These are phyloP conservation scores for Aspergillus persii DNA, from an alignment of 2,329 filamentous ascomycete genomes.

Conservation along the genomic window DNA sequence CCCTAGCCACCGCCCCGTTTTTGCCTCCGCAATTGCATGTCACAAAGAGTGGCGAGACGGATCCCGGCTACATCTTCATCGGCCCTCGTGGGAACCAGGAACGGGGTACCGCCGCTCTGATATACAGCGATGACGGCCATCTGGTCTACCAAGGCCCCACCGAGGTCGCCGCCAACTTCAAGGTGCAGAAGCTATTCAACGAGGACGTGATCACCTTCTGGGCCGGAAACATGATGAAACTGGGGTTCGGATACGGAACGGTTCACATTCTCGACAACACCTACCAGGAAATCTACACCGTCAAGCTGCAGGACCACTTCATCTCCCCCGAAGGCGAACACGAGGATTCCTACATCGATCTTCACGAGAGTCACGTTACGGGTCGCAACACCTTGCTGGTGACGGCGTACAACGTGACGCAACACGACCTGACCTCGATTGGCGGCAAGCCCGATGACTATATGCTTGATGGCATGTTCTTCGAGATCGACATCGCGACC, in stretches of 20 bases:
- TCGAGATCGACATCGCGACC: constrained; percentile 35
- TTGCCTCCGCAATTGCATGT: constrained; percentile 30
- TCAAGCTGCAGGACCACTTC: constrained; percentile 27
- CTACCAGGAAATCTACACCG: constrained; percentile 34
- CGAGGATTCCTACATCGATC: constrained; percentile 32
- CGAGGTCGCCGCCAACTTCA: constrained; percentile 34
- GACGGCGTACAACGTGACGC: constrained; percentile 36
- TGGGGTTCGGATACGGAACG: constrained; percentile 30
- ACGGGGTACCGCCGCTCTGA: constrained; percentile 31
- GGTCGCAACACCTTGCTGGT: constrained; percentile 33
- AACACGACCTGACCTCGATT: constrained; percentile 29
- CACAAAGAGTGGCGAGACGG: constrained; percentile 30
- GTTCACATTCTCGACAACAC: constrained; percentile 35
- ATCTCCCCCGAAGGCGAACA: constrained; percentile 19
- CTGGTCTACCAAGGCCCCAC: constrained; percentile 36
- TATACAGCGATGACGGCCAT: constrained; percentile 36
- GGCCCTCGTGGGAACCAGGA: constrained; percentile 28
- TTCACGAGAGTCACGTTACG: constrained; percentile 37
- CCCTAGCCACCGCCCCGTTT: constrained; percentile 15
- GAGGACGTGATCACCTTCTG: constrained; percentile 38
- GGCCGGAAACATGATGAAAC: constrained; percentile 28
- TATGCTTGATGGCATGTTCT: constrained; percentile 34
- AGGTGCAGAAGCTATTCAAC: constrained; percentile 33
- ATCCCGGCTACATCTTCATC: constrained; percentile 36
- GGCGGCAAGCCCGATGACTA: constrained; percentile 31